phyloP scores from a whole-genome alignment of 1,284 basidiomycete species.

The Naganishia sp. region DNA sequence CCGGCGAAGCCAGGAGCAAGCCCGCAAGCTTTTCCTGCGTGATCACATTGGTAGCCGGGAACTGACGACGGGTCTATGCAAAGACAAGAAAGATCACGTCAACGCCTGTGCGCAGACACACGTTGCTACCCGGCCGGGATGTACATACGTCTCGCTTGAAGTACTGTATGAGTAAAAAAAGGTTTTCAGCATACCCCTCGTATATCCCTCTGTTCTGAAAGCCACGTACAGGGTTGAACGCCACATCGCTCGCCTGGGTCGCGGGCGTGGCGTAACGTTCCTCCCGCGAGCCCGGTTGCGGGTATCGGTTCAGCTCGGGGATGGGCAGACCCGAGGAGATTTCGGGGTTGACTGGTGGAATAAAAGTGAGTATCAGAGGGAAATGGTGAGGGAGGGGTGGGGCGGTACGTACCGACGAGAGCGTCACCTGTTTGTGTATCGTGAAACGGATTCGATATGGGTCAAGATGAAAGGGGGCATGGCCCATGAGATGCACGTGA shows the following conservation, averaged over 20 bases:
- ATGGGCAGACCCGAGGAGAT: constrained; percentile 91
- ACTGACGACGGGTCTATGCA: constrained; percentile 66
- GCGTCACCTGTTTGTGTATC: constrained; percentile 65
- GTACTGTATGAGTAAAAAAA: constrained; percentile 59
- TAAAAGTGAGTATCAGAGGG: not conserved
- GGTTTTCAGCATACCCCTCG: constrained; percentile 30
- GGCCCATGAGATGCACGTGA: not conserved
- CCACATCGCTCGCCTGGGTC: constrained; percentile 67
- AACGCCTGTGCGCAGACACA: not conserved
- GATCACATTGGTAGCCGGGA: constrained; percentile 81
- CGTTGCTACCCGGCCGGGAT: not conserved
- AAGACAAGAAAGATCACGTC: not conserved
- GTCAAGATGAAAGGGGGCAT: too few relatives aligned
- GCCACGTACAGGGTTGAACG: constrained; percentile 43
- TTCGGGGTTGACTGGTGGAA: constrained; percentile 68
- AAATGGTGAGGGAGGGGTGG: not conserved
- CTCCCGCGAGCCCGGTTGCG: constrained; percentile 80
- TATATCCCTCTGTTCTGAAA: constrained; percentile 10
- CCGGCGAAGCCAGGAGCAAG: constrained; percentile 78
- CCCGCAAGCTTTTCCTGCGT: constrained; percentile 77
- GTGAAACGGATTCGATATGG: not conserved
- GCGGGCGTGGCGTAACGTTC: constrained; percentile 84
- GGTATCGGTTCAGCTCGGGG: constrained; percentile 70
- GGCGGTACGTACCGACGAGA: constrained; percentile 64
- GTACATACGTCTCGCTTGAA: constrained; percentile 81